phyloP scores from a whole-genome alignment of 2,329 filamentous ascomycete species.

The Monosporascus sp. region DNA sequence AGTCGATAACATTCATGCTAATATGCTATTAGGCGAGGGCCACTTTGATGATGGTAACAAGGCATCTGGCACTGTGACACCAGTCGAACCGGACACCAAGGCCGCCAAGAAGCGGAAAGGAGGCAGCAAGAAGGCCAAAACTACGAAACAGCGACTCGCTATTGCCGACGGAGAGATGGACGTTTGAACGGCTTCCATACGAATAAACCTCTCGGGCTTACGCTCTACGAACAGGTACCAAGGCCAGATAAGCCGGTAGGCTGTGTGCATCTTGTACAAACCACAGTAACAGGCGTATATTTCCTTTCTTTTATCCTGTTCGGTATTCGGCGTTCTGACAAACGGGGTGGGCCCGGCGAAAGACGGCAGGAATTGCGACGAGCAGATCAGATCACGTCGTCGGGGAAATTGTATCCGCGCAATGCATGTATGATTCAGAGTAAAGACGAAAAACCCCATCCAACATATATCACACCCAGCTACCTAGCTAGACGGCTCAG shows the following conservation, averaged over 20 bases:
- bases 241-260: neutral
- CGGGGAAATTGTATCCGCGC: too few relatives aligned
- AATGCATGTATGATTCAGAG: too few relatives aligned
- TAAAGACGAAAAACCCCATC: too few relatives aligned
- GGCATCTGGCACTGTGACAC: constrained; percentile 80
- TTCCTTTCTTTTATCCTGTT: neutral
- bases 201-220: neutral
- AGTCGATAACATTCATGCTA: constrained; percentile 18
- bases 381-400: too few relatives aligned
- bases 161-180: constrained; percentile 59
- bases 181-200: constrained; percentile 13
- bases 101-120: constrained; percentile 52
- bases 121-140: constrained; percentile 63
- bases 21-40: constrained; percentile 69
- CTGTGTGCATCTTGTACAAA: constrained; percentile 7
- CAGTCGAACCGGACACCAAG: constrained; percentile 50
- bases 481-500: too few relatives aligned
- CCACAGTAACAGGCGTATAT: neutral
- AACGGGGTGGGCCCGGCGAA: too few relatives aligned
- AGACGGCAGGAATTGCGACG: too few relatives aligned
- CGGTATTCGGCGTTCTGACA: too few relatives aligned
- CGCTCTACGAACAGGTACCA: neutral
- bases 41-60: constrained; percentile 89
- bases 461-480: too few relatives aligned
- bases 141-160: constrained; percentile 62